Conservation (phyloP, 768 basidiomycete species). For the Termitomyces sp. region DNA sequence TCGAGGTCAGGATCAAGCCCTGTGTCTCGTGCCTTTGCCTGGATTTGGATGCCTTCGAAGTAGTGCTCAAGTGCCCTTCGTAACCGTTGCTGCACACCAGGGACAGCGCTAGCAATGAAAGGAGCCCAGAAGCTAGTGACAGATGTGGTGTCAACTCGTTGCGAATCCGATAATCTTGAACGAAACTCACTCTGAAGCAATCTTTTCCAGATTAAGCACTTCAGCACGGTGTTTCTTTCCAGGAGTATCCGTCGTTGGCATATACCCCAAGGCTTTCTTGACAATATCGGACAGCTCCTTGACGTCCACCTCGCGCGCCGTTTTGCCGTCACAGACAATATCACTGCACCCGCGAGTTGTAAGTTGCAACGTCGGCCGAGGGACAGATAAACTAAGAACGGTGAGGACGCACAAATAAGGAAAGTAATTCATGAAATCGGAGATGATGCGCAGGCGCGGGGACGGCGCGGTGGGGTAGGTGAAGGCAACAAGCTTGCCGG, state of each 20-base stretch:
- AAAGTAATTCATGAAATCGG: slow-evolving; percentile 62
- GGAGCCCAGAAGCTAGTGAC: slow-evolving; percentile 59
- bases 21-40: slow-evolving; percentile 50
- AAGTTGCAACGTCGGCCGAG: slow-evolving; percentile 5
- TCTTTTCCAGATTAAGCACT: slow-evolving; percentile 50
- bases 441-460: slow-evolving; percentile 56
- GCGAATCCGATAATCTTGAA: slow-evolving; percentile 4
- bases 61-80: slow-evolving; percentile 62
- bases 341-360: slow-evolving; percentile 30
- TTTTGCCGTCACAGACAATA: slow-evolving; percentile 76
- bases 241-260: slow-evolving; percentile 29
- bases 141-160: slow-evolving; percentile 2
- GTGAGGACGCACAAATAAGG: slow-evolving; percentile 39
- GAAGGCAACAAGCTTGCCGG: slow-evolving; percentile 59
- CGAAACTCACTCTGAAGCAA: slow-evolving; percentile 57
- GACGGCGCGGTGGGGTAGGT: slow-evolving; percentile 52
- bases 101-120: slow-evolving; percentile 47
- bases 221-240: slow-evolving; percentile 29
- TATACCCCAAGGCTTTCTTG: slow-evolving; percentile 64
- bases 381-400: neutral
- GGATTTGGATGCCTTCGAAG: slow-evolving; percentile 61
- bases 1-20: slow-evolving; percentile 60
- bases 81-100: slow-evolving; percentile 61
- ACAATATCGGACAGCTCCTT: slow-evolving; percentile 49
- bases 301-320: slow-evolving; percentile 48